Evolutionary conservation across 257 asterid species (phyloP).

Genomic region (Forsythia viridissima): DNA sequence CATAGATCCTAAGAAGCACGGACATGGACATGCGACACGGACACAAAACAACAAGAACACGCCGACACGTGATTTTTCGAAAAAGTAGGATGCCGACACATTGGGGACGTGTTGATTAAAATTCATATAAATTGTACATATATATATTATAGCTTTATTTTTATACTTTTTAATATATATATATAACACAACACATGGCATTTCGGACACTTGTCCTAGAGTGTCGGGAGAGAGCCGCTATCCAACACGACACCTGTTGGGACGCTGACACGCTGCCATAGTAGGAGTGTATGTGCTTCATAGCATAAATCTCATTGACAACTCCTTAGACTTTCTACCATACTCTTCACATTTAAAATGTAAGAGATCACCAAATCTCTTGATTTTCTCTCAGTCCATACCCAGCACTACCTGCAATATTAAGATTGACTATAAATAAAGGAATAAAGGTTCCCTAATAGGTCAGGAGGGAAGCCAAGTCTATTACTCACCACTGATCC

Average conservation of each 20-base stretch:
- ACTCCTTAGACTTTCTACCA: neutral
- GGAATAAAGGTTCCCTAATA: neutral
- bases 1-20: neutral
- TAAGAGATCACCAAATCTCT: neutral
- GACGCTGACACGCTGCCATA: neutral
- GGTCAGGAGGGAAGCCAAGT: neutral
- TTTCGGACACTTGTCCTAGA: neutral
- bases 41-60: neutral
- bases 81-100: neutral
- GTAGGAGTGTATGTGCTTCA: neutral
- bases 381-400: neutral
- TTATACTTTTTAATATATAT: too few relatives aligned
- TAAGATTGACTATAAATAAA: neutral
- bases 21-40: neutral
- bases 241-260: neutral
- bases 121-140: too few relatives aligned
- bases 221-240: neutral
- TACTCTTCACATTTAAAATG: neutral
- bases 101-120: neutral
- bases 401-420: neutral
- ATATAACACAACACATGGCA: neutral
- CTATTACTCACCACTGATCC: neutral
- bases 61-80: neutral
- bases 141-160: too few relatives aligned
- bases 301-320: too few relatives aligned